Percentiles rank a stretch among this genome's conserved stretches.
These are phyloP conservation scores for Lentinula edodes DNA, from an alignment of 768 basidiomycete genomes.

Conservation along the genomic window DNA sequence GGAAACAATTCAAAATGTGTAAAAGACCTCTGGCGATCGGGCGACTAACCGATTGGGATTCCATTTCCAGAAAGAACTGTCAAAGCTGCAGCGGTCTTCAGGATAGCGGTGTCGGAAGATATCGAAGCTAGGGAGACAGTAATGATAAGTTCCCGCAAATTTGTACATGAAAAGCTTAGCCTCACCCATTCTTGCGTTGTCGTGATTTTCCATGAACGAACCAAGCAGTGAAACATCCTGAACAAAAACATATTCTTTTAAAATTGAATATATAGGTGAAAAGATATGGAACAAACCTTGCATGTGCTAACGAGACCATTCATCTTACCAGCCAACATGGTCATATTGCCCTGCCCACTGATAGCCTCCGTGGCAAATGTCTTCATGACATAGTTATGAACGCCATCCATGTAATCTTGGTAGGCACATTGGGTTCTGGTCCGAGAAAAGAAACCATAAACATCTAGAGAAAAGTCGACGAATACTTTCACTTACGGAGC, in stretches of 20 bases:
- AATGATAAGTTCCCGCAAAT: background rate
- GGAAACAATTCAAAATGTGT: background rate
- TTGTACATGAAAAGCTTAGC: conserved; percentile 25
- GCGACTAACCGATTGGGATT: conserved; percentile 43
- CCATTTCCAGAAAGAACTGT: conserved; percentile 61
- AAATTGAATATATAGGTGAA: conserved; percentile 14
- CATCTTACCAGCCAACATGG: background rate
- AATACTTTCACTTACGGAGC: background rate
- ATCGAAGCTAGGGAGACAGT: background rate
- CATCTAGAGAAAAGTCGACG: background rate
- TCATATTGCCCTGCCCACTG: background rate
- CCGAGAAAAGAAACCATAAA: background rate
- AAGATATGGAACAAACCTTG: conserved; percentile 37
- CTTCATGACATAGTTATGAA: background rate
- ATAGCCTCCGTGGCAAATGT: background rate
- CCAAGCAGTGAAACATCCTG: conserved; percentile 37
- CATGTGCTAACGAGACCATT: background rate
- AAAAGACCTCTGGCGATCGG: background rate
- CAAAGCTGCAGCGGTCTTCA: conserved; percentile 49
- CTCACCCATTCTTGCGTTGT: conserved; percentile 52
- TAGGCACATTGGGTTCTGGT: background rate
- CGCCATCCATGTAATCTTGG: background rate
- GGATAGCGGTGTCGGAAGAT: background rate
- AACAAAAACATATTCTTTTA: conserved; percentile 31
- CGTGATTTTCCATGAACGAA: conserved; percentile 70